Evolutionary conservation across 208 protist species (phyloP).

Genomic region (Tritrichomonas foetus): DNA sequence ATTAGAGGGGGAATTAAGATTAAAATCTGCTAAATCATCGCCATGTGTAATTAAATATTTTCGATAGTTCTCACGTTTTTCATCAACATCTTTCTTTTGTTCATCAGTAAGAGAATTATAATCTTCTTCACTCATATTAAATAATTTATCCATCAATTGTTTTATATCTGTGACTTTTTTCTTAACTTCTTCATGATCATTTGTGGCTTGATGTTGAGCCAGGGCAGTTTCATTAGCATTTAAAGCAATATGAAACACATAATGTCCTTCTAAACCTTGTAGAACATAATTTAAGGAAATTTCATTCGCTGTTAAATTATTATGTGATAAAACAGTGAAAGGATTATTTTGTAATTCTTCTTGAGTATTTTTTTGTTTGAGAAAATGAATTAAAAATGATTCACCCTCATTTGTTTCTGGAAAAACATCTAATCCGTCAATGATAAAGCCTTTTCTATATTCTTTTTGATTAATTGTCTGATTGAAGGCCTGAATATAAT

Average conservation of each 20-base stretch:
- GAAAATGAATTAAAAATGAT: not conserved
- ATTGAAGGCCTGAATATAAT: not conserved
- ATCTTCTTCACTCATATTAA: constrained; percentile 24
- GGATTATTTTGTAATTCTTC: not conserved
- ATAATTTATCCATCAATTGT: not conserved
- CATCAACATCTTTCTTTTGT: not conserved
- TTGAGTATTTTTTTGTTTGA: not conserved
- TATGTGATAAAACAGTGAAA: not conserved
- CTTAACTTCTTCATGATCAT: not conserved
- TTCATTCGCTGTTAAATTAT: not conserved
- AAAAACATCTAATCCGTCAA: not conserved
- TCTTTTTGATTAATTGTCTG: not conserved
- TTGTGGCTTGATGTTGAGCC: not conserved
- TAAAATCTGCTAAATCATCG: not conserved
- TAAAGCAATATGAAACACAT: not conserved
- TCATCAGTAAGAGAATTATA: not conserved
- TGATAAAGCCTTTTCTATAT: not conserved
- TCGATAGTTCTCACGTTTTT: not conserved
- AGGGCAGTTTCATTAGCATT: not conserved
- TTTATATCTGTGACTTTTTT: not conserved
- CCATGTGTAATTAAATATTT: not conserved
- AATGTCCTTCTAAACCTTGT: not conserved
- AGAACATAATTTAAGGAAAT: not conserved
- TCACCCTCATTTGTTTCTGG: not conserved
- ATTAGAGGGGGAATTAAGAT: not conserved